Evolutionary conservation across 1,139 yeast genomes (phyloP), one percentile per base, ranked within the genome.

Genomic region (Magnusiomyces magnusii): DNA sequence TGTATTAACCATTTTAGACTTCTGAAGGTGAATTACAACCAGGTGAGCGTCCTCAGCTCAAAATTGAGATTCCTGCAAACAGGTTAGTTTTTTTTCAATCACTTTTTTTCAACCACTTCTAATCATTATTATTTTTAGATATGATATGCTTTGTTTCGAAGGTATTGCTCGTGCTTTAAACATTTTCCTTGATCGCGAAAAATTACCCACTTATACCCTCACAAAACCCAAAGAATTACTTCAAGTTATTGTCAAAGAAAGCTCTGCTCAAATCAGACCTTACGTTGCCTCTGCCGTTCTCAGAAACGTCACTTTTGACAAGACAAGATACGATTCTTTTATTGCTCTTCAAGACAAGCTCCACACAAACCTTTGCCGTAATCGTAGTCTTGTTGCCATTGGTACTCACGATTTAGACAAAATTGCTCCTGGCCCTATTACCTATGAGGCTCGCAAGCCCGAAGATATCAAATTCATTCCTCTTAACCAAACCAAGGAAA

Each of bases 1-100:
- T 19, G 17, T 39, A 9, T 39, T 39, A 10, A 34, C 15, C 27
- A 15, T 28, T 17, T n/a, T 36, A 66, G 66, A 66, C 68, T 49
- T 60, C 81, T 63, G 87, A 95, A 54, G 90, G 86, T 56, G 95
- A 61, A 62, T 59, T 70, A 63, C 56, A 66, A 47, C 65, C 64
- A 54, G 86, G 84, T 62, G 97, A 92, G 76, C 89, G 98, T 73
- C 97, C 99, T 25, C 96, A 92, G 75, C 80, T 90, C 69, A 95
- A 95, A 77, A 91, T 95, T 69, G 99, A 95, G 74, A 86, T 95
- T 65, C 98, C 97, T 59, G 99, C 99, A 64, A 95, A 95, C 77
- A 71, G 53, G 53, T 50, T 19, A 28, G 41, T 50, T 21, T 3
- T 10, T 9, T 17, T 24, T 7, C 34, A 13, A 5, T 25, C 13